A percentile compares a stretch with the other conserved stretches of the same genome.
phyloP scores from a whole-genome alignment of 176 grass and related monocot species.

The Carex myosuroides region DNA sequence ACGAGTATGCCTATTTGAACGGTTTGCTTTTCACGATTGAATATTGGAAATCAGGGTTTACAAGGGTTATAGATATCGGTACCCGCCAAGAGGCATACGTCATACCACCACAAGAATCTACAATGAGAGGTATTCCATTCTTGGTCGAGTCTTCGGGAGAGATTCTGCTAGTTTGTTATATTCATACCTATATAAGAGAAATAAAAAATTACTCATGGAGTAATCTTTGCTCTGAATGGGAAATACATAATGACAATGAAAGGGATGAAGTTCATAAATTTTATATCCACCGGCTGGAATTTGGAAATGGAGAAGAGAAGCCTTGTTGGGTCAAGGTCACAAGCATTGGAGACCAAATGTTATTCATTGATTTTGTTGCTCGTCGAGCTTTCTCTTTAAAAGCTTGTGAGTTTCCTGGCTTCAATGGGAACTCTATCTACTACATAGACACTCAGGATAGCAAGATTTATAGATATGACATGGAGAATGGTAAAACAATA shows the following conservation, averaged over 20 bases:
- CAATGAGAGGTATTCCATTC: too few relatives aligned
- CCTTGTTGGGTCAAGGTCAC: background rate
- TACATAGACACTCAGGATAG: background rate
- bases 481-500: background rate
- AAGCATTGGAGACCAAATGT: background rate
- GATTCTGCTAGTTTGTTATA: background rate
- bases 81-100: background rate
- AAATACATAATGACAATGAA: too few relatives aligned
- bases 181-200: too few relatives aligned
- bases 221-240: too few relatives aligned
- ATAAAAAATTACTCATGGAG: too few relatives aligned
- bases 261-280: background rate
- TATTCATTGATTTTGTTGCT: background rate
- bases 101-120: background rate
- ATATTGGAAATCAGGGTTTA: background rate
- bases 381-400: background rate
- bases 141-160: background rate
- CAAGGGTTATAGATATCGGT: background rate
- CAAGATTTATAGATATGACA: background rate
- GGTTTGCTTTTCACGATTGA: background rate
- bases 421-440: background rate
- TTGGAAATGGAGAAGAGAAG: background rate
- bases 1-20: background rate
- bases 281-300: background rate
- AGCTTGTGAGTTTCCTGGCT: background rate